phyloP scores from a whole-genome alignment of 306 rosid genomes.

The Trifolium repens region DNA sequence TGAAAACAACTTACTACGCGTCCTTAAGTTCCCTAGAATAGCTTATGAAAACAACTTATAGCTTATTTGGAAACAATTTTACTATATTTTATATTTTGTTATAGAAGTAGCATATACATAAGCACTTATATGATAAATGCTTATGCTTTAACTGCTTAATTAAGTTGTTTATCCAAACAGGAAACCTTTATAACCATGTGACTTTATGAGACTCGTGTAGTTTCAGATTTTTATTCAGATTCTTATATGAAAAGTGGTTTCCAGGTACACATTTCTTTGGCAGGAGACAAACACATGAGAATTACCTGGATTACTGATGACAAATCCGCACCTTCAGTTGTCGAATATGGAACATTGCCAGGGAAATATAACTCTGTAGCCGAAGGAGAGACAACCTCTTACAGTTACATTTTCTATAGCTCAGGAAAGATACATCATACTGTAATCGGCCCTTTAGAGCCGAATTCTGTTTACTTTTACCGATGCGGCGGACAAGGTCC shows the following conservation, averaged over 20 bases:
- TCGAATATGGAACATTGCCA: conserved; percentile 77
- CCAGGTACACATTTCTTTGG: conserved; percentile 91
- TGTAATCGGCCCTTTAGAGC: conserved; percentile 84
- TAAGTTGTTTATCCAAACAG: too few relatives aligned
- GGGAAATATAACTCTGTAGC: conserved; percentile 59
- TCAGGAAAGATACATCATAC: conserved; percentile 93
- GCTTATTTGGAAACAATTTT: not conserved
- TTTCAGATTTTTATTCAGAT: conserved; percentile 5
- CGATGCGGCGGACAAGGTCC: conserved; percentile 82
- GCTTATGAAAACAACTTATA: not conserved
- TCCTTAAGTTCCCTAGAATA: not conserved
- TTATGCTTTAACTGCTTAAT: not conserved
- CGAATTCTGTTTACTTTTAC: conserved; percentile 69
- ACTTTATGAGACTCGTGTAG: conserved; percentile 6
- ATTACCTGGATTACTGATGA: conserved; percentile 76
- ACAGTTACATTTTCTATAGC: conserved; percentile 66
- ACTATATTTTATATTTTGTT: not conserved
- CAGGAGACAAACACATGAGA: conserved; percentile 84
- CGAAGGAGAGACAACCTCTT: conserved; percentile 82
- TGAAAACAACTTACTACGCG: not conserved
- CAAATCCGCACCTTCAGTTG: conserved; percentile 66
- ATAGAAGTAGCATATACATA: not conserved
- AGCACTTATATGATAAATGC: not conserved
- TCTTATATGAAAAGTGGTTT: conserved; percentile 33
- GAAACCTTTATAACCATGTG: conserved; percentile 12